These are phyloP conservation scores for Exophiala lecanii-corni DNA, from an alignment of 2,329 filamentous ascomycete species.

Conservation along the genomic window DNA sequence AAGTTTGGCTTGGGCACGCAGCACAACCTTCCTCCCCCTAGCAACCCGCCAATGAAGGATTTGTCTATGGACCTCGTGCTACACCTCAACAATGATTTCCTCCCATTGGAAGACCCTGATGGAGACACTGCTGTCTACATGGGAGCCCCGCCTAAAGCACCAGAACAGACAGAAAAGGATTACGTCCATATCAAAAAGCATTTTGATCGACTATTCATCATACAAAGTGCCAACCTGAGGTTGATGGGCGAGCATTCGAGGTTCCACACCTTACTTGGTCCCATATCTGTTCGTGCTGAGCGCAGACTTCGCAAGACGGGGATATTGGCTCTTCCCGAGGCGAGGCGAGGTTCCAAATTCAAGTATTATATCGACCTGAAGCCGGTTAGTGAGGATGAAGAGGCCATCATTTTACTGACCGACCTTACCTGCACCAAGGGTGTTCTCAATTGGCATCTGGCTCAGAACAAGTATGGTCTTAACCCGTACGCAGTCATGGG, in stretches of 20 bases:
- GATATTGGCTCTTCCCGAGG: conserved; percentile 10
- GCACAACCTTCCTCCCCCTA: not conserved
- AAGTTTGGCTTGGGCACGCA: not conserved
- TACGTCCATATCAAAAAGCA: conserved; percentile 20
- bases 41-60: not conserved
- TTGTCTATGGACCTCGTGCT: conserved; percentile 4
- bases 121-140: conserved; percentile 38
- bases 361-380: conserved; percentile 61
- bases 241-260: conserved; percentile 28
- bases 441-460: conserved; percentile 53
- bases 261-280: conserved; percentile 31
- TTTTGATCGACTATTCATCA: conserved; percentile 29
- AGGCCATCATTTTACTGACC: conserved; percentile 55
- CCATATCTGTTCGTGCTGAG: conserved; percentile 26
- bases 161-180: conserved; percentile 15
- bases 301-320: conserved; percentile 14
- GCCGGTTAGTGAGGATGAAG: conserved; percentile 58
- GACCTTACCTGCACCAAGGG: conserved; percentile 55
- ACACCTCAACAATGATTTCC: conserved; percentile 24
- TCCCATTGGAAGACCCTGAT: conserved; percentile 19
- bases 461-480: conserved; percentile 36
- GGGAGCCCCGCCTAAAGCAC: conserved; percentile 29
- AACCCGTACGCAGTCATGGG: conserved; percentile 43
- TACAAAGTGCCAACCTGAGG: conserved; percentile 32
- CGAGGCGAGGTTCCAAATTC: conserved; percentile 30